Evolutionary conservation across 306 rosid species (phyloP), one percentile per base, ranked within the genome.

Genomic region (Mucuna pruriens): DNA sequence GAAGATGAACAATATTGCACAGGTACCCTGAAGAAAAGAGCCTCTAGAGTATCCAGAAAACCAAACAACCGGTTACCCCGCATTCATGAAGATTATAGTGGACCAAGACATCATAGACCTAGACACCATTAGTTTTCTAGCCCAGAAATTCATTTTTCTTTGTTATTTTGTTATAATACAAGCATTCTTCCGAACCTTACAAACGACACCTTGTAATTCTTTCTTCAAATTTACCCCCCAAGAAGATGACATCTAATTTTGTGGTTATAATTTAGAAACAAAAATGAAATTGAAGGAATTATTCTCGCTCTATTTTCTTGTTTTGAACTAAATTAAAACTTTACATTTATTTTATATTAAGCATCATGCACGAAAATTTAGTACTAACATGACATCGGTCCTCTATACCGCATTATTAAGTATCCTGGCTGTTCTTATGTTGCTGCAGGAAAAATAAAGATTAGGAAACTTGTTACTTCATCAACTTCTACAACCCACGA

Each of bases 21-120:
- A 89, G 93, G 93, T 90, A 88, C 80, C 36, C 3, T 70, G 81
- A 82, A 79, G 83, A 87, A 83, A 76, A 79, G 72, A 84, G 83
- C 74, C 54, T 55, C 84, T 82, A 86, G 84, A 88, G 80, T 70
- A 33, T 64, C 86, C 77, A 83, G 78, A 78, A 90, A 82, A 82
- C 71, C 85, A 77, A 76, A 83, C 79, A 80, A 86, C 63, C 76
- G 23, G 73, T 84, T 86, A 73, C 90, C 89, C 9, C 80, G 79
- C 78, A 77, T 90, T 84, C 88, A 90, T 79, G 91, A 90, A 90
- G 91, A 90, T 86, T 87, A 87, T 60, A 85, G 45, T 80, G 91
- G 88, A 68, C 91, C 93, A 86, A 86, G 89, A 80, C 82, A 80
- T n/a, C 91, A 88, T 76, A 84, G 77, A 86, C 71, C 89, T 75